A percentile compares a stretch with the other conserved stretches of the same genome.
Evolutionary conservation across 345 rosid species (phyloP).

Genomic region (Eucalyptus curtisii): DNA sequence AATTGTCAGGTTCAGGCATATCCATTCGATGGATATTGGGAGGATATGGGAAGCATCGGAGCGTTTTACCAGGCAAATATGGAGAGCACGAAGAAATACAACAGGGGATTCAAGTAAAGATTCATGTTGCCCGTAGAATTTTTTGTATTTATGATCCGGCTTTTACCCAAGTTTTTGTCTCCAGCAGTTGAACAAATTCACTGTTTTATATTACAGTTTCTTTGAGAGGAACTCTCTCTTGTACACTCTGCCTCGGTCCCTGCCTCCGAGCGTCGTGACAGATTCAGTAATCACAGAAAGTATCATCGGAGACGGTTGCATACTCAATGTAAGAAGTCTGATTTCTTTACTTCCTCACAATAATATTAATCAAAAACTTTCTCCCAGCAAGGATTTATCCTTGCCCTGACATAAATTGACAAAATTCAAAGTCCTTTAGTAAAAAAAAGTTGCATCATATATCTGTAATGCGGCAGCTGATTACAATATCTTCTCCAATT

Average conservation of each 20-base stretch:
- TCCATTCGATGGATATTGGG: conserved; percentile 70
- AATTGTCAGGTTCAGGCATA: conserved; percentile 47
- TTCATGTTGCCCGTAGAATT: not conserved
- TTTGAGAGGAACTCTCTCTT: conserved; percentile 39
- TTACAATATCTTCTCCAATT: not conserved
- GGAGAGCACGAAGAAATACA: conserved; percentile 45
- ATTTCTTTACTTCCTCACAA: not conserved
- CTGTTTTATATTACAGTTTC: conserved; percentile 24
- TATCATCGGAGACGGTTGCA: conserved; percentile 76
- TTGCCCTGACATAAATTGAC: not conserved
- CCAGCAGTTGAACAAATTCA: not conserved
- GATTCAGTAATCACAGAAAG: conserved; percentile 49
- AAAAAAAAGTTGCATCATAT: not conserved
- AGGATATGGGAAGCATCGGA: conserved; percentile 52
- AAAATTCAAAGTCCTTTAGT: not conserved
- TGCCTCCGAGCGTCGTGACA: conserved; percentile 51
- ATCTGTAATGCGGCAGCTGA: not conserved
- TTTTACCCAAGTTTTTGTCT: not conserved
- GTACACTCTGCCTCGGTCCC: conserved; percentile 56
- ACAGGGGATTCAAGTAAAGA: conserved; percentile 29
- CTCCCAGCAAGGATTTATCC: not conserved
- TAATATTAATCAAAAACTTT: not conserved
- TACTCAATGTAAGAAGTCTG: conserved; percentile 41
- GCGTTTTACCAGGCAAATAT: conserved; percentile 72
- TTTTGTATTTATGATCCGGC: not conserved